Conservation (phyloP, 2,329 filamentous ascomycete species). For the Fusarium zealandicum region DNA sequence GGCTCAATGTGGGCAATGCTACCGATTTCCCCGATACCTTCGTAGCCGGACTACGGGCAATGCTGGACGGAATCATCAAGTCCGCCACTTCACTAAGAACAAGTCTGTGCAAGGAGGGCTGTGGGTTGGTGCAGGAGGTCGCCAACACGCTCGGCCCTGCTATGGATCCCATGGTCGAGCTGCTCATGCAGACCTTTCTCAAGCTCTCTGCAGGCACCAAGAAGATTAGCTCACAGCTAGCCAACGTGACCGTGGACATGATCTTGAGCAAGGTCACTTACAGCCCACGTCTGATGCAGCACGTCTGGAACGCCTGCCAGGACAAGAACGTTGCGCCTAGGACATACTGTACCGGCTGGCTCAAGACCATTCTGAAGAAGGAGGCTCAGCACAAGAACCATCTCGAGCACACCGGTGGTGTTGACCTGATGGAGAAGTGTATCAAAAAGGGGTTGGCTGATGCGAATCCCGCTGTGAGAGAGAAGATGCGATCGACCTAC, state of each 20-base stretch:
- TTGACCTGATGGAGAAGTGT: slow-evolving; percentile 86
- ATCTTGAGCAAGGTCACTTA: slow-evolving; percentile 84
- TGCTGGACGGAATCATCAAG: slow-evolving; percentile 90
- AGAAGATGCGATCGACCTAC: slow-evolving; percentile 83
- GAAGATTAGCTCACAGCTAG: slow-evolving; percentile 87
- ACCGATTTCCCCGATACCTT: slow-evolving; percentile 78
- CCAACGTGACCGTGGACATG: slow-evolving; percentile 79
- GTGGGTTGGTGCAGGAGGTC: slow-evolving; percentile 83
- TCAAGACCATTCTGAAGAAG: slow-evolving; percentile 81
- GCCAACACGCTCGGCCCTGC: slow-evolving; percentile 77
- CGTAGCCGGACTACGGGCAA: slow-evolving; percentile 71
- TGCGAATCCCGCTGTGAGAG: slow-evolving; percentile 87
- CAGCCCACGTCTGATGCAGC: slow-evolving; percentile 81
- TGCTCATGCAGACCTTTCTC: slow-evolving; percentile 86
- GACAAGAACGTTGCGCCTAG: slow-evolving; percentile 95
- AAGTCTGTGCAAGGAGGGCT: slow-evolving; percentile 87
- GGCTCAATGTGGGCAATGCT: slow-evolving; percentile 82
- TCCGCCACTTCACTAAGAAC: slow-evolving; percentile 83
- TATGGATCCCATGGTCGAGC: slow-evolving; percentile 88
- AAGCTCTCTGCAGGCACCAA: slow-evolving; percentile 91
- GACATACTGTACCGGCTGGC: slow-evolving; percentile 79
- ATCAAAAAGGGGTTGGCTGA: slow-evolving; percentile 89
- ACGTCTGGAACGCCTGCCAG: slow-evolving; percentile 80
- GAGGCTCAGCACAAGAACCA: slow-evolving; percentile 80
- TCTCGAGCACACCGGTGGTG: slow-evolving; percentile 82